Conservation (phyloP, 345 rosid genomes). For the Hibiscus trionum region DNA sequence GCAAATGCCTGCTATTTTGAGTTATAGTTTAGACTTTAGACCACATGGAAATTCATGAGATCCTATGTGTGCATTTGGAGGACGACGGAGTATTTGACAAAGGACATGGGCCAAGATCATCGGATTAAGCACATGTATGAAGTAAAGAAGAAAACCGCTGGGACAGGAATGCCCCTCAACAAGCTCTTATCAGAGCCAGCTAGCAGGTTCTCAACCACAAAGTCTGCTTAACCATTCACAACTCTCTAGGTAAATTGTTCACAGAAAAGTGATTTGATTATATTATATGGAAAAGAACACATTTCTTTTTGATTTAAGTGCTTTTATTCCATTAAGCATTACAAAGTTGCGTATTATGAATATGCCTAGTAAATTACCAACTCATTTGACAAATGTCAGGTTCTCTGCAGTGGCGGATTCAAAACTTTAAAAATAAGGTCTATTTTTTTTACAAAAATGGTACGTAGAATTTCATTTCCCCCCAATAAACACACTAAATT, state of each 20-base stretch:
- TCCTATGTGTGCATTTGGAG: conserved; percentile 11
- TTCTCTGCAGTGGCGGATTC: not conserved
- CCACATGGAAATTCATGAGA: conserved; percentile 43
- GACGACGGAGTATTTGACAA: conserved; percentile 62
- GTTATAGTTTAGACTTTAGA: conserved; percentile 30
- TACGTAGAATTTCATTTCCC: too few species aligned
- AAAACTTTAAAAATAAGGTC: too few species aligned
- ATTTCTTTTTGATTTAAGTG: not conserved
- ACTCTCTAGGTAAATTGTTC: not conserved
- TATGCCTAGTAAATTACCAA: not conserved
- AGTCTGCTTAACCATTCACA: conserved; percentile 22
- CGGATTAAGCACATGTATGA: conserved; percentile 68
- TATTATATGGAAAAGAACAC: not conserved
- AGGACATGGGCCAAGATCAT: conserved; percentile 62
- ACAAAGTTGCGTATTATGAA: not conserved
- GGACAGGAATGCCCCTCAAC: conserved; percentile 60
- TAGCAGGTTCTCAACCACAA: conserved; percentile 36
- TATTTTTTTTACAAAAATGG: too few species aligned
- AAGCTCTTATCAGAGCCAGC: conserved; percentile 56
- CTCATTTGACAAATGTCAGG: not conserved
- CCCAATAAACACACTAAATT: too few species aligned
- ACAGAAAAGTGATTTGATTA: not conserved
- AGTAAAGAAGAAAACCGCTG: conserved; percentile 43
- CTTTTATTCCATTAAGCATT: not conserved
- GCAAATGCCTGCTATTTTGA: conserved; percentile 50